Evolutionary conservation across 2,329 filamentous ascomycete species (phyloP).

Genomic region (Ophiostoma montium): DNA sequence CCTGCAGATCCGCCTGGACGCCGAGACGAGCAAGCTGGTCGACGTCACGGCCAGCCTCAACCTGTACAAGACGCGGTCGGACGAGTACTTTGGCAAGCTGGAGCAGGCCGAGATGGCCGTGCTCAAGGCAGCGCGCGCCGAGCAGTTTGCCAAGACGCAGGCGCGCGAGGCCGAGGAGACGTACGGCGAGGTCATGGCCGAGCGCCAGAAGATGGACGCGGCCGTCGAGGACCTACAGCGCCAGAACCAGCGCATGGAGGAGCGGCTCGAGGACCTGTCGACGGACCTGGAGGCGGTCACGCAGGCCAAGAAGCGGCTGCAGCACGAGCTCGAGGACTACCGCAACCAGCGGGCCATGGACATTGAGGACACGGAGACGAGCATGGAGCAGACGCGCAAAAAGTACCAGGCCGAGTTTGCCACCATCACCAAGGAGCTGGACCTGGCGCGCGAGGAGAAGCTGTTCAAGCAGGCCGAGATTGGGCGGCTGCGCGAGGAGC

Average conservation of each 20-base stretch:
- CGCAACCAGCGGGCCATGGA: slow-evolving; percentile 89
- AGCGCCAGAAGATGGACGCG: slow-evolving; percentile 79
- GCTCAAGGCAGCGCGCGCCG: slow-evolving; percentile 77
- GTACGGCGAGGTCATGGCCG: slow-evolving; percentile 78
- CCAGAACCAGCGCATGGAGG: slow-evolving; percentile 78
- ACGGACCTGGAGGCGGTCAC: slow-evolving; percentile 75
- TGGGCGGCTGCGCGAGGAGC: slow-evolving; percentile 77
- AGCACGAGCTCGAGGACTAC: slow-evolving; percentile 97
- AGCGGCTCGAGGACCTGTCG: slow-evolving; percentile 79
- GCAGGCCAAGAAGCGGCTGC: slow-evolving; percentile 84
- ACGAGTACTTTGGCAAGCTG: slow-evolving; percentile 94
- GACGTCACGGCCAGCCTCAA: slow-evolving; percentile 75
- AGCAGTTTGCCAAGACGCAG: slow-evolving; percentile 86
- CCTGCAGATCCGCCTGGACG: slow-evolving; percentile 81
- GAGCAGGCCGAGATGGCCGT: slow-evolving; percentile 95
- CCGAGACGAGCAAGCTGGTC: slow-evolving; percentile 69
- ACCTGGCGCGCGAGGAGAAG: slow-evolving; percentile 81
- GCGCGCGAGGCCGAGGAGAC: slow-evolving; percentile 84
- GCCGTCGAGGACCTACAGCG: slow-evolving; percentile 81
- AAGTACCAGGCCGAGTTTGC: slow-evolving; percentile 94
- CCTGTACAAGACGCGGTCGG: slow-evolving; percentile 80
- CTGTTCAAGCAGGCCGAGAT: slow-evolving; percentile 80
- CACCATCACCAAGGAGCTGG: slow-evolving; percentile 78
- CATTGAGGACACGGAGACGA: slow-evolving; percentile 90
- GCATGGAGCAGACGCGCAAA: slow-evolving; percentile 91